Evolutionary conservation across 2,329 filamentous ascomycete species (phyloP).

Genomic region (Aspergillus neoniger): DNA sequence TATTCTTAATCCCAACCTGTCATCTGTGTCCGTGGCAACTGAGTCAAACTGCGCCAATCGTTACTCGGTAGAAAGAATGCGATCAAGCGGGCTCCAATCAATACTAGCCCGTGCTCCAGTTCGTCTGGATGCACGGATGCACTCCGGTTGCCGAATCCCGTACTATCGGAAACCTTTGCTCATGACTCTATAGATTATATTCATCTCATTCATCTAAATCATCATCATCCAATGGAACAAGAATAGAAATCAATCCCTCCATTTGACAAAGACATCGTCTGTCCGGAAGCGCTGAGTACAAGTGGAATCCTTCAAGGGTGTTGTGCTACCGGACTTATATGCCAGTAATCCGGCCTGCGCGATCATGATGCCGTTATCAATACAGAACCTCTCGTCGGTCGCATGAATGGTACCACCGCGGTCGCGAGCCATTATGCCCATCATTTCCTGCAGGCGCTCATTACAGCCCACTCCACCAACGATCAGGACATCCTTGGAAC

Average conservation of each 20-base stretch:
- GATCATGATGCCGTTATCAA: constrained; percentile 99
- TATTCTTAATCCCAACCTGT: neutral
- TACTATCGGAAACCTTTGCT: neutral
- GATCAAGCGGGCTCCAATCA: neutral
- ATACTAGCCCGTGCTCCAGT: neutral
- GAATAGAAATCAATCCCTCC: constrained; percentile 60
- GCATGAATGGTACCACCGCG: constrained; percentile 88
- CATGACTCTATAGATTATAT: constrained; percentile 2
- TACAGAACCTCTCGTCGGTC: constrained; percentile 96
- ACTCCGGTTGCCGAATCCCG: neutral
- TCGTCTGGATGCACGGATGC: neutral
- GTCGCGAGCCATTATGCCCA: constrained; percentile 91
- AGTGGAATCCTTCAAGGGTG: constrained; percentile 74
- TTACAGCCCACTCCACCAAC: constrained; percentile 97
- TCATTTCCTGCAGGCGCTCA: constrained; percentile 94
- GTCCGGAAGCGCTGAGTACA: constrained; percentile 83
- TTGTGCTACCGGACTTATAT: constrained; percentile 77
- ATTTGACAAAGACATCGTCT: constrained; percentile 77
- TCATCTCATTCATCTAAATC: constrained; percentile 11
- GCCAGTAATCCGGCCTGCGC: constrained; percentile 90
- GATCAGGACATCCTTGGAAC: constrained; percentile 84
- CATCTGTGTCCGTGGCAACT: neutral
- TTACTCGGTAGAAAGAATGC: neutral
- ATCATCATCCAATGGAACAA: neutral
- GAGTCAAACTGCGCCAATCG: neutral